Evolutionary conservation across 441 rosid genomes (phyloP).

Genomic region (Cnidoscolus chayamansa): DNA sequence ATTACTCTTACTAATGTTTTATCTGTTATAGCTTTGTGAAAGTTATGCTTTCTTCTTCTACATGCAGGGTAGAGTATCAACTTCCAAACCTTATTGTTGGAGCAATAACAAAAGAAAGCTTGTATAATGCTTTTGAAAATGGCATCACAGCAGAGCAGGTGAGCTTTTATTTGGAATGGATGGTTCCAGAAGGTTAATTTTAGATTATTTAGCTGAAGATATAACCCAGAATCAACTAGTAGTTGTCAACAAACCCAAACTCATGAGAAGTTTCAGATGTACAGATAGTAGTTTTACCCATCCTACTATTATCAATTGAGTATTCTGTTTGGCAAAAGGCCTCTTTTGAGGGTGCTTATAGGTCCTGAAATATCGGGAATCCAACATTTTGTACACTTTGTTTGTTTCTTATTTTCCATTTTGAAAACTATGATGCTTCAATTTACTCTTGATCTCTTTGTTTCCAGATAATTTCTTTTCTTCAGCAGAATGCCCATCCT

Average conservation of each 20-base stretch:
- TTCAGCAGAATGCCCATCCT: constrained; percentile 92
- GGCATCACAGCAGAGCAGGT: constrained; percentile 93
- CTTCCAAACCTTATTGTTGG: constrained; percentile 91
- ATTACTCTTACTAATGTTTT: not conserved
- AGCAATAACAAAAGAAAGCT: constrained; percentile 87
- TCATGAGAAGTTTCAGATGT: not conserved
- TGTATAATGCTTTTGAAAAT: constrained; percentile 84
- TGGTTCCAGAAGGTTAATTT: not conserved
- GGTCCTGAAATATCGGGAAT: not conserved
- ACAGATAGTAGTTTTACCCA: not conserved
- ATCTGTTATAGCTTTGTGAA: constrained; percentile 2
- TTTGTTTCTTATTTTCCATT: not conserved
- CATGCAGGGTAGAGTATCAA: constrained; percentile 84
- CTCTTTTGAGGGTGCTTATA: not conserved
- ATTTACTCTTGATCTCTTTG: constrained; percentile 9
- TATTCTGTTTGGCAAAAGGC: not conserved
- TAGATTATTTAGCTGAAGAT: not conserved
- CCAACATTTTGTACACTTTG: not conserved
- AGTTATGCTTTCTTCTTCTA: constrained; percentile 18
- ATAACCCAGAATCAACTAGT: not conserved
- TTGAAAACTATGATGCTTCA: constrained; percentile 11
- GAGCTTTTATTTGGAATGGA: constrained; percentile 6
- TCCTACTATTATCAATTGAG: not conserved
- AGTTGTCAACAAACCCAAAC: not conserved
- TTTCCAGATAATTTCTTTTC: constrained; percentile 75